Evolutionary conservation across 1,284 basidiomycete species (phyloP), one percentile per base, ranked within the genome.

Genomic region (Ustilago nuda): DNA sequence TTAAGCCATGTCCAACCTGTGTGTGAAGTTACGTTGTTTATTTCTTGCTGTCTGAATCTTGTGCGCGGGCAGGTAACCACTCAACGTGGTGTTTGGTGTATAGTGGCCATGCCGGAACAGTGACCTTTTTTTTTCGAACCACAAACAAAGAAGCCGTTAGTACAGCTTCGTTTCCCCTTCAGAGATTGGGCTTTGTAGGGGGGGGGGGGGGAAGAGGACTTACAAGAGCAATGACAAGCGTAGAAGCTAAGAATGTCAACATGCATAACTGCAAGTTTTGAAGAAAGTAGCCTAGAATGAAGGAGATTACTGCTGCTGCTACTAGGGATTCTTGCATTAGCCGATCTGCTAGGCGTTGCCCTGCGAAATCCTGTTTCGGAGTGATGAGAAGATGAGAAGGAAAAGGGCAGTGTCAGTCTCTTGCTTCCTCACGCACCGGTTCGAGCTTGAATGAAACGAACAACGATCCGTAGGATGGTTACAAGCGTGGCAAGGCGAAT

Each of bases 271-370:
- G 61, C 36, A 78, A 46, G 59, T 67, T 65, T 45, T 74, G 67
- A 8, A 59, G 57, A 4, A 67, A 51, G 27, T 74, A 78, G 8
- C 76, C 76, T 0, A 67, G 43, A 2, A 71, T 30, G 48, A 76
- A 76, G 3, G 68, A 48, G 39, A 76, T 2, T 2, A 23, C 27
- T 0, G 73, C 73, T 9, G 55, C 56, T 11, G 50, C n/a, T 2
- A 68, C 61, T 13, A 76, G 61, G 8, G 48, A 54, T 54, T 78
- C 71, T 43, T 78, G 76, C 67, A 71, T 74, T 17, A 78, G 51
- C 6, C 76, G 67, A 50, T 78, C 76, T 7, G 48, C 45, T 0
- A 78, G 55, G 5, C 71, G 56, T 46, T 78, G 76, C 12, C 61
- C 72, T 61, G 60, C 55, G 55, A 78, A 78, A 62, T 78, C 76